phyloP scores from a whole-genome alignment of 257 asterid species.

The Solanum habrochaites region DNA sequence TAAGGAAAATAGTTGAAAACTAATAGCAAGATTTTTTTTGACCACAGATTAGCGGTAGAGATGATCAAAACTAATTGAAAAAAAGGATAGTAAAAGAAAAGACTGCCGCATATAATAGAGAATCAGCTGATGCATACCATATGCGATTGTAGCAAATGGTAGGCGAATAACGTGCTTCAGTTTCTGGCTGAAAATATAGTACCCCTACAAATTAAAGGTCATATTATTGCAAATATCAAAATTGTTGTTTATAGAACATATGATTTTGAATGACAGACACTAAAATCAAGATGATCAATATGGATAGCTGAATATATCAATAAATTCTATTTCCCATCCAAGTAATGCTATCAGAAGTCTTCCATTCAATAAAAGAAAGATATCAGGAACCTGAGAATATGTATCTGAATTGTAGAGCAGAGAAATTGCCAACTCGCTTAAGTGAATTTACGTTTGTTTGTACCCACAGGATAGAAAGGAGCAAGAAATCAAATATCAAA shows the following conservation, averaged over 20 bases:
- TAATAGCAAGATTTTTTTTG: background rate
- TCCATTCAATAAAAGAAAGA: background rate
- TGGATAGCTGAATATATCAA: background rate
- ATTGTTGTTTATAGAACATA: background rate
- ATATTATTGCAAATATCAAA: background rate
- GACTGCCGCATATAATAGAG: background rate
- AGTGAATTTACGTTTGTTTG: background rate
- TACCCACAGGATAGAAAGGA: background rate
- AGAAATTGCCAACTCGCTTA: background rate
- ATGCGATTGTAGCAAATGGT: slow-evolving; percentile 77
- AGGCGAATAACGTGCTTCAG: slow-evolving; percentile 86
- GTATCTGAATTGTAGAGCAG: background rate
- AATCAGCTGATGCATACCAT: slow-evolving; percentile 41
- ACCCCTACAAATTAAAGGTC: slow-evolving; percentile 53
- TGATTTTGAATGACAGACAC: background rate
- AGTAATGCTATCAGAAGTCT: background rate
- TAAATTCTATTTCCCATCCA: background rate
- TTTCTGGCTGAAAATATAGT: slow-evolving; percentile 94
- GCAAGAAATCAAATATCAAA: background rate
- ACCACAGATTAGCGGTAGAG: background rate
- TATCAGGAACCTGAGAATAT: background rate
- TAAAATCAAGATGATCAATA: background rate
- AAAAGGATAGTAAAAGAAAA: background rate
- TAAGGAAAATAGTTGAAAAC: background rate
- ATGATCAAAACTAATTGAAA: background rate